Conservation (phyloP, 352 stramenopile species). For the Globisporangium cylindrosporum region DNA sequence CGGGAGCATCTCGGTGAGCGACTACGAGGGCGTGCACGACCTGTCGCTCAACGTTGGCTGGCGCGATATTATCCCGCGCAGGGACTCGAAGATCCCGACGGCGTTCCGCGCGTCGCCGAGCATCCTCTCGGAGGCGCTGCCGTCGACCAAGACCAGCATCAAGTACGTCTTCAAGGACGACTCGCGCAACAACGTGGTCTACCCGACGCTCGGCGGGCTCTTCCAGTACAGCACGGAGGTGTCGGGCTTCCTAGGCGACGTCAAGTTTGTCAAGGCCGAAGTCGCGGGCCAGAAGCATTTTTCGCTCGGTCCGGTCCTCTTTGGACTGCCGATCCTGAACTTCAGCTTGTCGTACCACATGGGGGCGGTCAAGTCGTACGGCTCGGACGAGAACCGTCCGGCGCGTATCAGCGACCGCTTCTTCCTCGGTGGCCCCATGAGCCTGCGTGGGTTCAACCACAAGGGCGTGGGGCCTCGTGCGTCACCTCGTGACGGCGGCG, state of each 20-base stretch:
- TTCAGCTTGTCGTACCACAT: constrained; percentile 80
- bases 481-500: constrained; percentile 83
- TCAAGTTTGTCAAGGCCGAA: constrained; percentile 88
- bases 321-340: constrained; percentile 73
- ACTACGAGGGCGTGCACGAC: constrained; percentile 85
- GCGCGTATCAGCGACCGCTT: constrained; percentile 91
- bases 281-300: constrained; percentile 84
- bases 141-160: constrained; percentile 90
- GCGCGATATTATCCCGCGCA: constrained; percentile 84
- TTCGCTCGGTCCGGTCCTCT: constrained; percentile 56
- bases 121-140: constrained; percentile 88
- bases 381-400: constrained; percentile 62
- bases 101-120: constrained; percentile 88
- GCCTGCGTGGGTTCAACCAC: constrained; percentile 88
- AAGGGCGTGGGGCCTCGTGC: constrained; percentile 87
- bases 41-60: constrained; percentile 83
- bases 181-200: constrained; percentile 81
- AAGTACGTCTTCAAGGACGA: constrained; percentile 93
- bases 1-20: constrained; percentile 80
- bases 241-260: constrained; percentile 81
- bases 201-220: constrained; percentile 84
- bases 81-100: constrained; percentile 81
- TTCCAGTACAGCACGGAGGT: constrained; percentile 90
- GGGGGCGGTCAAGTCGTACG: constrained; percentile 78
- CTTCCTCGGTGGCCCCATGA: constrained; percentile 89